Base-by-base conservation (phyloP, 2,329 filamentous ascomycete genomes). In the Trichophyton equinum region DNA sequence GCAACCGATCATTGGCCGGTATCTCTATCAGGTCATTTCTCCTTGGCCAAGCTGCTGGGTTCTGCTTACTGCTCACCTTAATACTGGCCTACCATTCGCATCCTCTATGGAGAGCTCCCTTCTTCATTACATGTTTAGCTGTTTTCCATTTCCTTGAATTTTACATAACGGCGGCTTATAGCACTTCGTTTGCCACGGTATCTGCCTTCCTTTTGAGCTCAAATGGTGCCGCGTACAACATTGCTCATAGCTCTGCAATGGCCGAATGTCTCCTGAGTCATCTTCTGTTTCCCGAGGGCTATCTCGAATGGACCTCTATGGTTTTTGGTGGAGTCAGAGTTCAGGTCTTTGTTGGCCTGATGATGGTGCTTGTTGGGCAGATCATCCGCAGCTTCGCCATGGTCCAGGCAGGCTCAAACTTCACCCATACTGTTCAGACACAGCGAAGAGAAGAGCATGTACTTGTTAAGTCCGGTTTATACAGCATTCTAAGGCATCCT, bases 61-160 rank as follows among this genome's bases (percentile, higher is more conserved):
- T 74, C 13, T 72, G 70, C 46, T 30, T 58, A 13, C 64, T 70
- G 30, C 59, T 73, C 11, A 68, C 72, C 3, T 18, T 73, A 9
- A 62, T 70, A 60, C 61, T 72, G 8, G 64, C 69, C 55, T 62
- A 69, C 59, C 62, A 67, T 51, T 65, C 61, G 40, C 62, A 64
- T 11, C 75, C 70, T 46, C 70, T 82, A 60, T 87, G 84, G 84
- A 78, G 84, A 22, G 71, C 82, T 0, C 78, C 80, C 7, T 78
- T 82, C 67, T 79, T 79, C 70, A 65, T 79, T 62, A 65, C 72
- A 42, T 78, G 84, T 13, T 85, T 97, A 56, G 82, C 86, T 27
- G 68, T 87, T 33, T 97, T 97, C 76, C 94, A 99, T 78, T 97
- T 96, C 75, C 85, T 97, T 73, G 94, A 99, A 75, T 99, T 91